A percentile compares a stretch with the other conserved stretches of the same genome.
Conservation (phyloP, 2,329 filamentous ascomycete genomes). For the Aspergillus ochraceus region DNA sequence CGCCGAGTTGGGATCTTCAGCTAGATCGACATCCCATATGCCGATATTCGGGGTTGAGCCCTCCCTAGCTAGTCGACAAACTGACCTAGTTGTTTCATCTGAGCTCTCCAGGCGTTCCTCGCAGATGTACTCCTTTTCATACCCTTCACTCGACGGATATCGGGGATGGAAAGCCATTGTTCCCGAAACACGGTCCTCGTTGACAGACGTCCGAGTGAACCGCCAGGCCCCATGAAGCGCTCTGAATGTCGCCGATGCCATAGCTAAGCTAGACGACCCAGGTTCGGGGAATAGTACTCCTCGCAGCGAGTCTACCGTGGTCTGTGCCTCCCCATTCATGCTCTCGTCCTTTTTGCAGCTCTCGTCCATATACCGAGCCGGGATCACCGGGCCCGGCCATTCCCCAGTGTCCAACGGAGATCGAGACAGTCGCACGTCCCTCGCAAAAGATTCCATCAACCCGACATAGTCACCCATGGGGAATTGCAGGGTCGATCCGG, state of each 20-base stretch:
- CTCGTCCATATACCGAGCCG: slow-evolving; percentile 50
- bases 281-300: slow-evolving; percentile 33
- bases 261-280: slow-evolving; percentile 52
- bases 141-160: slow-evolving; percentile 49
- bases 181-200: slow-evolving; percentile 51
- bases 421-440: slow-evolving; percentile 55
- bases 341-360: not conserved
- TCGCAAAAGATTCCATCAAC: slow-evolving; percentile 69
- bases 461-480: slow-evolving; percentile 82
- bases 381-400: slow-evolving; percentile 49
- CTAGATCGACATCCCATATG: slow-evolving; percentile 13
- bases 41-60: slow-evolving; percentile 9
- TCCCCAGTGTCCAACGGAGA: slow-evolving; percentile 33
- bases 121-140: slow-evolving; percentile 38
- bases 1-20: slow-evolving; percentile 1
- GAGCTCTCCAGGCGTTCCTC: slow-evolving; percentile 17
- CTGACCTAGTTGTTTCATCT: not conserved
- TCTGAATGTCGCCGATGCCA: slow-evolving; percentile 67
- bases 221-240: slow-evolving; percentile 70
- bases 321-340: slow-evolving; percentile 31
- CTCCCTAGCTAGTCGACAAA: slow-evolving; percentile 15
- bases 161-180: slow-evolving; percentile 66
- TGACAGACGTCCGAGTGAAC: slow-evolving; percentile 53
- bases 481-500: slow-evolving; percentile 59
- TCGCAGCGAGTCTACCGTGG: slow-evolving; percentile 51